A percentile compares a stretch with the other conserved stretches of the same genome.
These are phyloP conservation scores for Botryotinia calthae DNA, from an alignment of 2,329 filamentous ascomycete genomes.

Conservation along the genomic window DNA sequence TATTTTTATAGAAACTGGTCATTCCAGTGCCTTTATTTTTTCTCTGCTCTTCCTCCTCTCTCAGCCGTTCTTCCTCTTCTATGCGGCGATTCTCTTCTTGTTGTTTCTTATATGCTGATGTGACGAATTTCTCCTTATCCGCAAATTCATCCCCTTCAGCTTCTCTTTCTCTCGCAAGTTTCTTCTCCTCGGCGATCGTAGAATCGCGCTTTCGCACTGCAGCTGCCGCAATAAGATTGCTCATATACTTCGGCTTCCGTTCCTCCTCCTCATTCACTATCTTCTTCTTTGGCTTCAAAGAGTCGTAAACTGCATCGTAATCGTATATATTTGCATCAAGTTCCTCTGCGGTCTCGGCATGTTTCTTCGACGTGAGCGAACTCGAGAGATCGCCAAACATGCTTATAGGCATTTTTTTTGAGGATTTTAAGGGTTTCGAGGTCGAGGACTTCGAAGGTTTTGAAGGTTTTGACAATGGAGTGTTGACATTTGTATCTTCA, in stretches of 20 bases:
- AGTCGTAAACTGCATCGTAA: constrained; percentile 81
- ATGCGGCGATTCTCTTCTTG: constrained; percentile 70
- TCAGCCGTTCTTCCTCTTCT: constrained; percentile 67
- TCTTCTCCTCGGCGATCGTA: constrained; percentile 75
- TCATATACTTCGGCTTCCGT: constrained; percentile 76
- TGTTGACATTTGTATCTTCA: constrained; percentile 42
- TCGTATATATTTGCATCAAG: constrained; percentile 77
- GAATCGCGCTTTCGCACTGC: constrained; percentile 75
- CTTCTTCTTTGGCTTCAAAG: constrained; percentile 63
- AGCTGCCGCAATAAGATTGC: constrained; percentile 67
- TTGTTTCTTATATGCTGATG: constrained; percentile 76
- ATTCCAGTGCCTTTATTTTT: constrained; percentile 68
- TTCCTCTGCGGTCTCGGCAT: constrained; percentile 62
- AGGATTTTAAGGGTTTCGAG: constrained; percentile 22
- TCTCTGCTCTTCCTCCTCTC: constrained; percentile 62
- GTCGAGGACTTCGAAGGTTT: constrained; percentile 22
- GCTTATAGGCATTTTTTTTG: constrained; percentile 40
- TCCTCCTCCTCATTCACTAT: constrained; percentile 54
- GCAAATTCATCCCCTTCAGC: constrained; percentile 78
- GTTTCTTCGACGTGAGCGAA: constrained; percentile 59
- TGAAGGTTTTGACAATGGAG: constrained; percentile 29
- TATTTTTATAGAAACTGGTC: constrained; percentile 73
- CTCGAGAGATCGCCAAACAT: constrained; percentile 66
- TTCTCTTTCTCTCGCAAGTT: constrained; percentile 73
- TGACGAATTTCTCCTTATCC: constrained; percentile 84